Conservation (phyloP, 495 filamentous ascomycete species). For the Talaromyces borbonicus region DNA sequence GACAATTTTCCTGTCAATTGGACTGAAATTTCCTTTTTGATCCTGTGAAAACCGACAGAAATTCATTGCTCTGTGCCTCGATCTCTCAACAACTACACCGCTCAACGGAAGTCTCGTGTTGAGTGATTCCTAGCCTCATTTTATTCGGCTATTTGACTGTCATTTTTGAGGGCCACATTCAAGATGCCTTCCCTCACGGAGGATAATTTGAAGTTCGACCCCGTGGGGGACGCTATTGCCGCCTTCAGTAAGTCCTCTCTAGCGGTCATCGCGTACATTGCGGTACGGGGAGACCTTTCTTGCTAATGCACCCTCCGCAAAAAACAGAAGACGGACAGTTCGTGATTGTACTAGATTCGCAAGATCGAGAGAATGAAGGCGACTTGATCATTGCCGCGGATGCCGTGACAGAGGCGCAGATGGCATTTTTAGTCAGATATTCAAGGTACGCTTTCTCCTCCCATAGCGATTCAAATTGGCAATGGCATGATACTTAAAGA, state of each 20-base stretch:
- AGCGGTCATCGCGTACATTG: slow-evolving; percentile 1
- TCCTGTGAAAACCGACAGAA: too few species aligned
- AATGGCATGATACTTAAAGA: background rate
- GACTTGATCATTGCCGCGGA: slow-evolving; percentile 93
- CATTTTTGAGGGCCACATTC: slow-evolving; percentile 2
- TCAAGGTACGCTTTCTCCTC: slow-evolving; percentile 43
- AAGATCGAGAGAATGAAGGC: slow-evolving; percentile 90
- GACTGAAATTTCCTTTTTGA: too few species aligned
- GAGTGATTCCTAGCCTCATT: too few species aligned
- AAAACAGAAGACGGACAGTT: slow-evolving; percentile 73
- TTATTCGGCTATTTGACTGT: background rate
- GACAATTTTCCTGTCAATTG: too few species aligned
- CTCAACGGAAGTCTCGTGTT: too few species aligned
- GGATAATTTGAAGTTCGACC: slow-evolving; percentile 51
- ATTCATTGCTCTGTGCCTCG: too few species aligned
- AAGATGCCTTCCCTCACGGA: slow-evolving; percentile 31
- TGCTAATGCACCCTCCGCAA: background rate
- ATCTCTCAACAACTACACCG: too few species aligned
- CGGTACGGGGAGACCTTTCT: too few species aligned
- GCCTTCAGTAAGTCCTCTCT: slow-evolving; percentile 62
- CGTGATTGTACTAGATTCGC: slow-evolving; percentile 87
- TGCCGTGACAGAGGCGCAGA: slow-evolving; percentile 75
- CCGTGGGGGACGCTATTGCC: slow-evolving; percentile 72
- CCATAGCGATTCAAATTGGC: too few species aligned
- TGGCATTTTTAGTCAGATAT: slow-evolving; percentile 90